Conservation (phyloP, 2,329 filamentous ascomycete genomes). For the Alternaria sp. region DNA sequence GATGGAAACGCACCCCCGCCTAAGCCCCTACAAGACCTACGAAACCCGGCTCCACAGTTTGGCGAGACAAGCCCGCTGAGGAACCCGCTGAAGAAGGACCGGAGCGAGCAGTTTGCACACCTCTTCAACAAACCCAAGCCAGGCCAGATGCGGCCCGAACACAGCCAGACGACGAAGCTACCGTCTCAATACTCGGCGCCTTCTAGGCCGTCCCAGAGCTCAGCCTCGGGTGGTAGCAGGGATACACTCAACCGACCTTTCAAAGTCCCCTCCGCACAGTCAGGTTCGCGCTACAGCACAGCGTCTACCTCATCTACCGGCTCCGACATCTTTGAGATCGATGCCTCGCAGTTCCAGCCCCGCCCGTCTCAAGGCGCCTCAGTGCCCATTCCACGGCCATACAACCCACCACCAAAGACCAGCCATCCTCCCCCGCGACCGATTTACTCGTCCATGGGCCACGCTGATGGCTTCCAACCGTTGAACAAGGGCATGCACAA, state of each 20-base stretch:
- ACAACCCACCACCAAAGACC: conserved; percentile 52
- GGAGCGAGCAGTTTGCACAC: conserved; percentile 41
- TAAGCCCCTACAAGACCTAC: conserved; percentile 43
- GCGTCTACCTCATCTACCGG: conserved; percentile 30
- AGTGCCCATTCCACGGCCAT: conserved; percentile 58
- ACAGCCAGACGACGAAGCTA: conserved; percentile 50
- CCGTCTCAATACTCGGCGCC: conserved; percentile 26
- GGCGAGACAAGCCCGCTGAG: conserved; percentile 65
- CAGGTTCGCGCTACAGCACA: conserved; percentile 32
- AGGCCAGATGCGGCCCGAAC: conserved; percentile 58
- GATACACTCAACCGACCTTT: conserved; percentile 20
- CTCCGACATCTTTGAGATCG: conserved; percentile 46
- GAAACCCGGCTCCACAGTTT: conserved; percentile 54
- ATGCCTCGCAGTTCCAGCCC: conserved; percentile 42
- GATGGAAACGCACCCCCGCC: conserved; percentile 22
- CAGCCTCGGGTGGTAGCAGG: not conserved
- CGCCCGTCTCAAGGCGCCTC: conserved; percentile 32
- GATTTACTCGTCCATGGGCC: conserved; percentile 60
- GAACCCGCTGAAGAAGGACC: conserved; percentile 52
- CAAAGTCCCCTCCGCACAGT: conserved; percentile 22
- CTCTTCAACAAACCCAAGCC: conserved; percentile 61
- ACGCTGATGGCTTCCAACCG: conserved; percentile 51
- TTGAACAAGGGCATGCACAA: conserved; percentile 39
- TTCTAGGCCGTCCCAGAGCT: conserved; percentile 7
- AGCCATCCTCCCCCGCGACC: conserved; percentile 60